Evolutionary conservation across 495 filamentous ascomycete species (phyloP), one percentile per base, ranked within the genome.

Genomic region (Margaritispora aquatica): DNA sequence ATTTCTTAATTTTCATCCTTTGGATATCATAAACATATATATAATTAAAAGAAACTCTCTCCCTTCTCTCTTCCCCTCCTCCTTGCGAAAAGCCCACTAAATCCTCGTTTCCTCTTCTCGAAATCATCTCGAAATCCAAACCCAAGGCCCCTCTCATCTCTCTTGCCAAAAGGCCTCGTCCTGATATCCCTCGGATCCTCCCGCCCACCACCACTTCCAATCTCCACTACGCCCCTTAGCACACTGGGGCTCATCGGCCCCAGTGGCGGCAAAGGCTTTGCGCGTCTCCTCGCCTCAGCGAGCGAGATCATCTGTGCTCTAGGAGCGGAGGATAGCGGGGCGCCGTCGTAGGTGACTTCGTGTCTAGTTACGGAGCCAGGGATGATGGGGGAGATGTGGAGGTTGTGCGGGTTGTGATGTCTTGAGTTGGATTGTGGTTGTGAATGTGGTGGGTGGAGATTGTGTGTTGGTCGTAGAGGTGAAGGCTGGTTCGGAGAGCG

Each of bases 191-290:
- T 59, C 29, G 19, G 47, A 24, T 4, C 26, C 27, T 4, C 26
- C 27, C n/a, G 38, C 21, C 11, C 47, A 26, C n/a, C 31, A n/a
- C 11, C 47, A 26, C n/a, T 36, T 10, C 58, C 63, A 17, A 65
- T 61, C 21, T 65, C 58, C 17, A 61, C 63, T 9, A 54, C 26
- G 2, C 63, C 63, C 1, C 38, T 48, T 7, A 64, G 20, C 4
- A 44, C 26, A 31, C 53, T 57, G 8, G 63, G 63, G 19, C 34
- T 50, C 54, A 61, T 58, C 2, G 58, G 58, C n/a, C 48, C 55
- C 5, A 61, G 31, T 9, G 58, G 58, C 2, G 63, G 61, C 15
- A 63, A 24, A 0, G 61, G 61, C 26, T 63, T 63, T 19, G 51
- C 53, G 47, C 53, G 51, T 26, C 52, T 52, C 20, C 48, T 38